Percentiles rank a stretch among this genome's conserved stretches.
phyloP scores from a whole-genome alignment of 306 rosid species.

The Vicia faba region DNA sequence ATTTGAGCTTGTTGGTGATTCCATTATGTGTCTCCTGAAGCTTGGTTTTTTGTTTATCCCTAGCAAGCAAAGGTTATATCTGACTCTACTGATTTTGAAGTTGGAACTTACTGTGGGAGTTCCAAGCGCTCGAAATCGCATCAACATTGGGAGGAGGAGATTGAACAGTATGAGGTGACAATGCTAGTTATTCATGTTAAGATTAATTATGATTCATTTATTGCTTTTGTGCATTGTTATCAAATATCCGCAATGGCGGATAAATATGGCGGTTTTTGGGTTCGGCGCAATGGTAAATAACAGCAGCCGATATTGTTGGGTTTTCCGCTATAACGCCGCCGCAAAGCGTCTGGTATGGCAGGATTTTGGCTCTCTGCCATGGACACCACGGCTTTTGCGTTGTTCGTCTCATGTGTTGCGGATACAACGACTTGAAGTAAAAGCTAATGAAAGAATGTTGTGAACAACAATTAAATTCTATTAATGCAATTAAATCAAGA shows the following conservation, averaged over 20 bases:
- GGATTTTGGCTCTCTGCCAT: too few species aligned
- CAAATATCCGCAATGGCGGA: too few species aligned
- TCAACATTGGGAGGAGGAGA: conserved; percentile 70
- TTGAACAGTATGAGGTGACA: conserved; percentile 75
- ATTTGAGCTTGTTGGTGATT: conserved; percentile 6
- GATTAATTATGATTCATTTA: conserved; percentile 18
- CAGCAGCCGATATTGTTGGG: too few species aligned
- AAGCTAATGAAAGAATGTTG: conserved; percentile 11
- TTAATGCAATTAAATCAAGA: neutral
- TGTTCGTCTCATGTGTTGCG: neutral
- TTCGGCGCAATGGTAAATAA: too few species aligned
- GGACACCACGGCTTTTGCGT: neutral
- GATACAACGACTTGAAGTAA: conserved; percentile 1
- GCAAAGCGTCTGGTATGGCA: too few species aligned
- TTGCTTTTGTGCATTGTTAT: neutral
- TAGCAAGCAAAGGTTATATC: conserved; percentile 89
- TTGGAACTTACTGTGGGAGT: conserved; percentile 67
- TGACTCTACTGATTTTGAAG: conserved; percentile 75
- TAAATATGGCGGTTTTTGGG: too few species aligned
- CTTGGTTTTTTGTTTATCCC: conserved; percentile 30
- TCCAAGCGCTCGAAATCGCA: conserved; percentile 59
- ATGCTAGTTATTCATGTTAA: conserved; percentile 28
- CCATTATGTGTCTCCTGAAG: conserved; percentile 29
- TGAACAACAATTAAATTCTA: conserved; percentile 7
- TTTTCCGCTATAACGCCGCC: too few species aligned